These are phyloP conservation scores for Colletotrichum noveboracense DNA, from an alignment of 2,329 filamentous ascomycete species.

Conservation along the genomic window DNA sequence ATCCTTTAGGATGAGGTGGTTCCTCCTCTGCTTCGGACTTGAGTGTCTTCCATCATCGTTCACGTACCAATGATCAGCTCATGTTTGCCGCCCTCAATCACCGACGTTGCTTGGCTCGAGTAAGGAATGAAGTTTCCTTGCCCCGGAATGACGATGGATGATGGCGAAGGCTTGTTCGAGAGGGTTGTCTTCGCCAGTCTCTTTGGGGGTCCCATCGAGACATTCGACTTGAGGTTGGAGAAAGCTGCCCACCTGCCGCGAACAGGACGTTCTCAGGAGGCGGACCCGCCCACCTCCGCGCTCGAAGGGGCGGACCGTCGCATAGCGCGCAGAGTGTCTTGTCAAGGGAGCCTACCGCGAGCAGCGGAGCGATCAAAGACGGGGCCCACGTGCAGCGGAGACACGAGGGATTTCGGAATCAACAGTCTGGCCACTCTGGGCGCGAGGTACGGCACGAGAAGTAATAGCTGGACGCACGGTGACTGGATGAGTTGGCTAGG, in stretches of 20 bases:
- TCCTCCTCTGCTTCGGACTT: background rate
- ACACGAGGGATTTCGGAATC: background rate
- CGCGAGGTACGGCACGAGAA: background rate
- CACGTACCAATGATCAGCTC: background rate
- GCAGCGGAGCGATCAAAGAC: background rate
- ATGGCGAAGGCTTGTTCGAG: background rate
- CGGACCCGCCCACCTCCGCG: background rate
- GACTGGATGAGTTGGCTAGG: background rate
- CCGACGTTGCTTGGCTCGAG: background rate
- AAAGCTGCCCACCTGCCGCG: background rate
- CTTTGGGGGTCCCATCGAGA: background rate
- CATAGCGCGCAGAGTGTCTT: background rate
- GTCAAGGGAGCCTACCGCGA: background rate
- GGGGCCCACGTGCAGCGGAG: background rate
- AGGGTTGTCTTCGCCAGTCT: background rate
- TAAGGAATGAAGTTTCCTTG: background rate
- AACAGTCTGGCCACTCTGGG: background rate
- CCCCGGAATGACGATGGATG: background rate
- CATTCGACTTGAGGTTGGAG: background rate
- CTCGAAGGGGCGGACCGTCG: background rate
- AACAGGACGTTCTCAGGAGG: background rate
- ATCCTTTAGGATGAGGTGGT: background rate
- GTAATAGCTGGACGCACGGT: background rate
- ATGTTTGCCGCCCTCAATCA: no score
- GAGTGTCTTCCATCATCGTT: background rate